These are phyloP conservation scores for Trichophyton verrucosum DNA, from an alignment of 2,329 filamentous ascomycete species.

Conservation along the genomic window DNA sequence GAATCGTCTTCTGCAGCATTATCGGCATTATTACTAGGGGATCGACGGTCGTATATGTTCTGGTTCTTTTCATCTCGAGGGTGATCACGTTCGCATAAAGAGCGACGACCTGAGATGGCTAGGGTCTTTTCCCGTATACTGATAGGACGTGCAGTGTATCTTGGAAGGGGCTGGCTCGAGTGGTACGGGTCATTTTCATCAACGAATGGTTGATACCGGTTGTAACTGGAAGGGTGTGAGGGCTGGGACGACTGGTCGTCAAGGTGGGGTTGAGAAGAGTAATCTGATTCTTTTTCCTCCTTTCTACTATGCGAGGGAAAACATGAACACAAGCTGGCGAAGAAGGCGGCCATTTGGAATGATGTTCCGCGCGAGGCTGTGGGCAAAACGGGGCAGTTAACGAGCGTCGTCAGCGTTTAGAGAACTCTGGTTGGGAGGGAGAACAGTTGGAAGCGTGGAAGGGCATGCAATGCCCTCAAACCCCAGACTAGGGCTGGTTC, in stretches of 20 bases:
- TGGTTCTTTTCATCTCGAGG: slow-evolving; percentile 4
- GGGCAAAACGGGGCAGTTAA: background rate
- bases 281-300: background rate
- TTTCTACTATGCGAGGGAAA: slow-evolving; percentile 9
- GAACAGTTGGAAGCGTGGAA: background rate
- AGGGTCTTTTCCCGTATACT: slow-evolving; percentile 31
- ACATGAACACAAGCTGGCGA: slow-evolving; percentile 7
- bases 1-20: slow-evolving; percentile 19
- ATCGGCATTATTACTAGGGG: slow-evolving; percentile 11
- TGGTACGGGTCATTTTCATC: slow-evolving; percentile 22
- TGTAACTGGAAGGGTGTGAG: background rate
- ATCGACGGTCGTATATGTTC: slow-evolving; percentile 13
- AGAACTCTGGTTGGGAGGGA: background rate
- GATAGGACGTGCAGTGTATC: slow-evolving; percentile 30
- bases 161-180: slow-evolving; percentile 26
- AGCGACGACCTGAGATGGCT: slow-evolving; percentile 7
- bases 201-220: slow-evolving; percentile 6
- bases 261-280: background rate
- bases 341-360: slow-evolving; percentile 7
- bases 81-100: background rate
- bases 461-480: background rate
- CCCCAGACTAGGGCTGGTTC: background rate
- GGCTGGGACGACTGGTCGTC: background rate
- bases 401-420: slow-evolving; percentile 1
- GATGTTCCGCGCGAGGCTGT: background rate